Evolutionary conservation across 2,329 filamentous ascomycete genomes (phyloP).

Genomic region (Fusarium hostae): DNA sequence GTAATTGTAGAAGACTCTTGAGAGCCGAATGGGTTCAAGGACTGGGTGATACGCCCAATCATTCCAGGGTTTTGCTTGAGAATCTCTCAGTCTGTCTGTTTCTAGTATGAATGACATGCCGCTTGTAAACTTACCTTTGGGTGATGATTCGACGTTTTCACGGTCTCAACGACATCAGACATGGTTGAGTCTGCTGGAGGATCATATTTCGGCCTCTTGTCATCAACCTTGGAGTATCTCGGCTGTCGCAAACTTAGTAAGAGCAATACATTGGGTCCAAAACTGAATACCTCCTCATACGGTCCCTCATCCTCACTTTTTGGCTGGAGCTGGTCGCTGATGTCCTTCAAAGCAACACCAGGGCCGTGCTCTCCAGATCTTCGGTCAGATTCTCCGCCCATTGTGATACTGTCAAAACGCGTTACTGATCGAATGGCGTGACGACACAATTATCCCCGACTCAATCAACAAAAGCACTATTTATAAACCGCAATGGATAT

Average conservation of each 20-base stretch:
- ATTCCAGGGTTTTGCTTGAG: background rate
- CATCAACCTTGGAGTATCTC: background rate
- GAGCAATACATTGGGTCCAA: fast-evolving
- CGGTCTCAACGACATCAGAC: background rate
- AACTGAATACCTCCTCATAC: background rate
- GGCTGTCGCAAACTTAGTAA: background rate
- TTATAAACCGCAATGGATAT: background rate
- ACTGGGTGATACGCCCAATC: background rate
- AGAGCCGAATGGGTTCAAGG: background rate
- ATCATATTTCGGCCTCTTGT: background rate
- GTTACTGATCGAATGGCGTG: background rate
- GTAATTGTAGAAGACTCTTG: background rate
- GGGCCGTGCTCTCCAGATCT: background rate
- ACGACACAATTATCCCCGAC: fast-evolving
- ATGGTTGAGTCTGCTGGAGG: background rate
- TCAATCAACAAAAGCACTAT: background rate
- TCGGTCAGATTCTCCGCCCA: background rate
- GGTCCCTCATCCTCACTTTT: background rate
- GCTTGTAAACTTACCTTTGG: background rate
- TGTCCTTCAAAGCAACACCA: background rate
- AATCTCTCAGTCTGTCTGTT: background rate
- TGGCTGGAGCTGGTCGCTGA: background rate
- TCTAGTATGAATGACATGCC: fast-evolving
- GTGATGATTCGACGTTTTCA: background rate
- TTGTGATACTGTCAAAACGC: fast-evolving